phyloP scores from a whole-genome alignment of 2,329 filamentous ascomycete species.

The Colletotrichum phormii region DNA sequence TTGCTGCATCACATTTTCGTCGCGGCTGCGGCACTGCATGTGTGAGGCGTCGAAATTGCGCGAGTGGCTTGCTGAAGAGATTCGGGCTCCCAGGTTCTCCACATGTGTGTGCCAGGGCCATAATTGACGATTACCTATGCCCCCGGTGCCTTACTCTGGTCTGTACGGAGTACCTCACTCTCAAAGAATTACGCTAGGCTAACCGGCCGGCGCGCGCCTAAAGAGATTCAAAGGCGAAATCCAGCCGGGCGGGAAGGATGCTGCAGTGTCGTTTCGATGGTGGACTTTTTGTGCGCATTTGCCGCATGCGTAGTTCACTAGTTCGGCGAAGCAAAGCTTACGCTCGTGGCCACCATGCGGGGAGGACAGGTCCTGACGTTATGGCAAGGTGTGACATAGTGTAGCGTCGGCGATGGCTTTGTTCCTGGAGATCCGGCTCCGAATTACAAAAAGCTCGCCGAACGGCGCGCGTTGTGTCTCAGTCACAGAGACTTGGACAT shows the following conservation, averaged over 20 bases:
- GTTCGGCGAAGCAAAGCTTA: not conserved
- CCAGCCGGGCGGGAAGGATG: not conserved
- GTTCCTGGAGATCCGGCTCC: not conserved
- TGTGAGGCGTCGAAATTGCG: slow-evolving; percentile 24
- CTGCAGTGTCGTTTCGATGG: not conserved
- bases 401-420: not conserved
- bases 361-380: not conserved
- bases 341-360: not conserved
- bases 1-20: not conserved
- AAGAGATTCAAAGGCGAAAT: not conserved
- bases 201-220: not conserved
- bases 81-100: not conserved
- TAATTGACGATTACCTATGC: not conserved
- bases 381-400: not conserved
- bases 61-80: slow-evolving; percentile 11
- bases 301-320: not conserved
- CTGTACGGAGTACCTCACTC: not conserved
- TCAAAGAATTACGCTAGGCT: not conserved
- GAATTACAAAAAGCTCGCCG: not conserved
- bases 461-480: not conserved
- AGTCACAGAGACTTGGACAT: not conserved
- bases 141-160: not conserved
- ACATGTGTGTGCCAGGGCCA: not conserved
- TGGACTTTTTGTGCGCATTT: not conserved
- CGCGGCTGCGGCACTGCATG: slow-evolving; percentile 8